phyloP scores from a whole-genome alignment of 139 green algal genomes.

The Spirogloea muscicola region DNA sequence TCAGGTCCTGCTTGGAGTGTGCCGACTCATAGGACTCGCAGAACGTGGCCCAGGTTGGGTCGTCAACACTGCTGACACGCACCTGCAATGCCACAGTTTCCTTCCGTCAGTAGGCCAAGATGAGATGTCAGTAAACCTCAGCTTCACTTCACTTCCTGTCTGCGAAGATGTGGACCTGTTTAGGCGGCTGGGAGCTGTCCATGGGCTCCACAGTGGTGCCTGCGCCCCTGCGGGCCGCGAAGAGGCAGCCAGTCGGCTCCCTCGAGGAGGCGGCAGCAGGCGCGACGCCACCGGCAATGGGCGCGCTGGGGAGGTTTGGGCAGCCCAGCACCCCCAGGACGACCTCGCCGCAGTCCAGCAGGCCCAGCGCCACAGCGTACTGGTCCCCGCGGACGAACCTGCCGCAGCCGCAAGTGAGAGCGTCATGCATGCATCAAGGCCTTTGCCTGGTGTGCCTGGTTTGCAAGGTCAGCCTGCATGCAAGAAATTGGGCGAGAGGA shows the following conservation, averaged over 20 bases:
- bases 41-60: conserved; percentile 35
- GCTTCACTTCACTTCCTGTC: not conserved
- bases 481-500: too few species aligned
- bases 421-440: not conserved
- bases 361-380: conserved; percentile 88
- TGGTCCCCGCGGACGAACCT: conserved; percentile 92
- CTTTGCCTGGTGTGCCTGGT: not conserved
- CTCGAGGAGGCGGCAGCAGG: conserved; percentile 35
- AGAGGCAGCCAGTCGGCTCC: conserved; percentile 65
- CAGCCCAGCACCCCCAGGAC: conserved; percentile 88
- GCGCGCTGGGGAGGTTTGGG: conserved; percentile 79
- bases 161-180: not conserved
- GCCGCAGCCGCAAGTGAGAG: too few species aligned
- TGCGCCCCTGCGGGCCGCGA: conserved; percentile 59
- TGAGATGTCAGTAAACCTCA: not conserved
- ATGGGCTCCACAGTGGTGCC: conserved; percentile 64
- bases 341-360: conserved; percentile 73
- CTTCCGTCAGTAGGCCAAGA: too few species aligned
- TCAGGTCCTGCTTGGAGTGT: conserved; percentile 46
- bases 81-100: too few species aligned
- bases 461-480: too few species aligned
- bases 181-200: conserved; percentile 25
- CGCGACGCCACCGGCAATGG: conserved; percentile 58
- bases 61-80: conserved; percentile 6
- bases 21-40: conserved; percentile 46